Base-by-base conservation (phyloP, 192 early-diverging fungal genomes). In the Coemansia aciculifera region DNA sequence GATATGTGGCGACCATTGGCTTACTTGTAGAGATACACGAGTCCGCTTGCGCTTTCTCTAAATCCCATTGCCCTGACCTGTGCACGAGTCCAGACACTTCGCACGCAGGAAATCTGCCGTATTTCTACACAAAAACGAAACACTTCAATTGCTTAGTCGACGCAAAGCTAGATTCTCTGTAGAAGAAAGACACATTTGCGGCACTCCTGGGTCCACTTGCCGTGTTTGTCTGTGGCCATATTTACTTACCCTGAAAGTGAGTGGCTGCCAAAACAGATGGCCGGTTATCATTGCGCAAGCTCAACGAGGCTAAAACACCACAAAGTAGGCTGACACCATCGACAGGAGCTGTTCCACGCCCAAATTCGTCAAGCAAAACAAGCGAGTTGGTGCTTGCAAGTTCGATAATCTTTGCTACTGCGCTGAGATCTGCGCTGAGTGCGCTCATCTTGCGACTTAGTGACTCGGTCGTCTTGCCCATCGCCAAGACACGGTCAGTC, bases 311-410 rank as follows among this genome's bases (percentile, higher is more conserved):
- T 19, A 96, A 63, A 0, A 88, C 80, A 1, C 88, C 90, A 62
- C 90, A 90, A 42, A 95, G 88, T 36, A 98, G 70, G 0, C 91
- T 89, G 13, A 93, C 84, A 0, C 96, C 96, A 78, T 95, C 92
- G 66, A 64, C 32, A 2, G 73, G 67, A 54, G 54, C 64, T 0
- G 72, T 81, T n/a, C 79, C 81, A 36, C 79, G 67, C 23, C 81
- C 76, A 69, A 84, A 74, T 59, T 77, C 81, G 23, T 77, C 78
- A 3, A 84, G 63, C 51, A 85, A 44, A 42, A 79, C 67, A 5
- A 83, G 48, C 19, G 74, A 63, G 9, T 59, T 44, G 3, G 59
- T 15, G 9, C 66, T 63, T 2, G 66, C 67, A 2, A 39, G 42
- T 9, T 57, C 36, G 6, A 73, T 15, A 13, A 76, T 73, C 15